Conservation (phyloP, 176 grass and related monocot species). For the Triticum urartu region DNA sequence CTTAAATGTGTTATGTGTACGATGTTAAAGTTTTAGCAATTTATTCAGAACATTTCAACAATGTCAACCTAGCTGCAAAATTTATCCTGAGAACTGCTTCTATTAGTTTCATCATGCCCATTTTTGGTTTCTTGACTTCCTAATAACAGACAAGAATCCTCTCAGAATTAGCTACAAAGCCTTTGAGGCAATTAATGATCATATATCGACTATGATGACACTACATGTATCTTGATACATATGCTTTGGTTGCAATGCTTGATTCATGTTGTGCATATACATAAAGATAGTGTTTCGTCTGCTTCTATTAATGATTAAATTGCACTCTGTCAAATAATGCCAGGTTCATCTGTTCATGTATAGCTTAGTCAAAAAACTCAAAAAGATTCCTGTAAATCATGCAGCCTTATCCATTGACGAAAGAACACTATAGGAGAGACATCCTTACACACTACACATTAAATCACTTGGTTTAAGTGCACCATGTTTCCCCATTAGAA, state of each 20-base stretch:
- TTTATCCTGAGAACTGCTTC: neutral
- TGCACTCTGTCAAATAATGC: neutral
- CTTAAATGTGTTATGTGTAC: neutral
- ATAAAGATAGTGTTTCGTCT: neutral
- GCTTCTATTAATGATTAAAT: slow-evolving; percentile 9
- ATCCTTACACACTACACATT: neutral
- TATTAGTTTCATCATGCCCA: neutral
- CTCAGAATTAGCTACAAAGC: neutral
- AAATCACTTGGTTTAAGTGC: neutral
- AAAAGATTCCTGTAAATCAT: neutral
- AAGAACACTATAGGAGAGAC: neutral
- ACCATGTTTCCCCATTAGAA: neutral
- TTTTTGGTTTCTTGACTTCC: slow-evolving; percentile 14
- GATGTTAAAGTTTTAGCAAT: neutral
- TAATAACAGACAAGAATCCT: neutral
- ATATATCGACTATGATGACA: neutral
- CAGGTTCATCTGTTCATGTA: too few species aligned
- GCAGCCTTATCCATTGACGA: neutral
- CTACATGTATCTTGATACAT: neutral
- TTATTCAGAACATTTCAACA: slow-evolving; percentile 14
- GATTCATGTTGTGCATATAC: neutral
- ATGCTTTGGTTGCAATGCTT: neutral
- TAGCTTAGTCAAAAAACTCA: slow-evolving; percentile 5
- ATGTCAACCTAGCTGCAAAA: neutral
- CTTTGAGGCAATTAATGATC: neutral